These are phyloP conservation scores for Fusarium papillatum DNA, from an alignment of 2,329 filamentous ascomycete species.

Conservation along the genomic window DNA sequence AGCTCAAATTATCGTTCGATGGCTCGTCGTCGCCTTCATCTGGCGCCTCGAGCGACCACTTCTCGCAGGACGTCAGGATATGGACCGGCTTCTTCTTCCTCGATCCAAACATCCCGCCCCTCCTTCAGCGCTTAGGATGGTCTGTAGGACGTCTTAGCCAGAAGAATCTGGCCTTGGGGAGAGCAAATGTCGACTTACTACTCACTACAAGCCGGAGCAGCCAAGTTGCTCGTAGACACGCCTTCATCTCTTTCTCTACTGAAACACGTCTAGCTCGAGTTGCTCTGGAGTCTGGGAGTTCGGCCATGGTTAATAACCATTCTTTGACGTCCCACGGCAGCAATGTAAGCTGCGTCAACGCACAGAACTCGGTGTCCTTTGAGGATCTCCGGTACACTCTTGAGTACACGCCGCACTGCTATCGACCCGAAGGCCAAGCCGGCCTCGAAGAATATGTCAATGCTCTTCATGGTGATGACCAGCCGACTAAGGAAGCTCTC, in stretches of 20 bases:
- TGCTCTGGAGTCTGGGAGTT: background rate
- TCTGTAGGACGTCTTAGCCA: background rate
- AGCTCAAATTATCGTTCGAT: background rate
- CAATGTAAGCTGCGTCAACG: background rate
- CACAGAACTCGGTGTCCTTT: background rate
- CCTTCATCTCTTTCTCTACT: background rate
- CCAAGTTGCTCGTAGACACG: conserved; percentile 1
- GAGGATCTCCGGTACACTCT: conserved; percentile 4
- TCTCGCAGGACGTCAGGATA: background rate
- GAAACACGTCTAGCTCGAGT: background rate
- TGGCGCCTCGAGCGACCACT: background rate
- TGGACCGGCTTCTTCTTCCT: conserved; percentile 8
- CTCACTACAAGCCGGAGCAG: background rate
- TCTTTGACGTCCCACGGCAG: background rate
- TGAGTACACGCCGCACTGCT: background rate
- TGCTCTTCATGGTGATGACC: background rate
- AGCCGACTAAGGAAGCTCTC: background rate
- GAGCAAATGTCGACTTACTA: background rate
- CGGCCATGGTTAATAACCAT: background rate
- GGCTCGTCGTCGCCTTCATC: background rate
- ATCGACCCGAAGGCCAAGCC: background rate
- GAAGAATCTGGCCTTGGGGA: background rate
- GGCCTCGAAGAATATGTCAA: background rate
- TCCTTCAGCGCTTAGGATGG: background rate
- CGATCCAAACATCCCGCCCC: background rate